Percentiles rank a stretch among this genome's conserved stretches.
phyloP scores from a whole-genome alignment of 345 rosid genomes.

The Corchorus capsularis region DNA sequence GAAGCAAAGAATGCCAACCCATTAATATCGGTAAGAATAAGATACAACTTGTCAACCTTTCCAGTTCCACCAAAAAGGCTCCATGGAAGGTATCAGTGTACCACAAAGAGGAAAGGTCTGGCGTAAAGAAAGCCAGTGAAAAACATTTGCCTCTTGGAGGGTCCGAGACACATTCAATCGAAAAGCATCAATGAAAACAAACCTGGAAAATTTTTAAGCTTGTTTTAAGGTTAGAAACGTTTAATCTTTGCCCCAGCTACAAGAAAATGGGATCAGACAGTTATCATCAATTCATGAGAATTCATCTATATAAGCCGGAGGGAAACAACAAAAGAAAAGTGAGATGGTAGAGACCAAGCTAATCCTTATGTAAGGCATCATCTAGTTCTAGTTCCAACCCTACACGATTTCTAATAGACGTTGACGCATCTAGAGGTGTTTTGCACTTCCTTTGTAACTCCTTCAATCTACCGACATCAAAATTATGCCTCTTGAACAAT shows the following conservation, averaged over 20 bases:
- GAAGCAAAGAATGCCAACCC: too few relatives aligned
- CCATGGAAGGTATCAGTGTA: too few relatives aligned
- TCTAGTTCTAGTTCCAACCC: slow-evolving; percentile 73
- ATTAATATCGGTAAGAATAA: too few relatives aligned
- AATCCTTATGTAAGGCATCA: slow-evolving; percentile 60
- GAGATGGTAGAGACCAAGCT: neutral
- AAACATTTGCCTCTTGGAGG: neutral
- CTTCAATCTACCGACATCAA: slow-evolving; percentile 64
- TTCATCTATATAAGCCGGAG: neutral
- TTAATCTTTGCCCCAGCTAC: too few relatives aligned
- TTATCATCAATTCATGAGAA: neutral
- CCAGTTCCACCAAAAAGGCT: too few relatives aligned
- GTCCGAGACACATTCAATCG: neutral
- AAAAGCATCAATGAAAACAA: neutral
- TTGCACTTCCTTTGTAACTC: slow-evolving; percentile 72
- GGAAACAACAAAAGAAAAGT: neutral
- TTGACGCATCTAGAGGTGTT: slow-evolving; percentile 43
- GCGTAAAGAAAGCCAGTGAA: neutral
- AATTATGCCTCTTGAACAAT: slow-evolving; percentile 56
- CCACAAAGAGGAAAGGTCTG: neutral
- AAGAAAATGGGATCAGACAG: neutral
- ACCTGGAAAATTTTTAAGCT: neutral
- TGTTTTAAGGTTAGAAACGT: neutral
- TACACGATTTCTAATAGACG: slow-evolving; percentile 57
- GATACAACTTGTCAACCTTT: too few relatives aligned